Percentiles rank a stretch among this genome's conserved stretches.
Evolutionary conservation across 495 filamentous ascomycete species (phyloP).

Genomic region (Penicillium chermesinum): DNA sequence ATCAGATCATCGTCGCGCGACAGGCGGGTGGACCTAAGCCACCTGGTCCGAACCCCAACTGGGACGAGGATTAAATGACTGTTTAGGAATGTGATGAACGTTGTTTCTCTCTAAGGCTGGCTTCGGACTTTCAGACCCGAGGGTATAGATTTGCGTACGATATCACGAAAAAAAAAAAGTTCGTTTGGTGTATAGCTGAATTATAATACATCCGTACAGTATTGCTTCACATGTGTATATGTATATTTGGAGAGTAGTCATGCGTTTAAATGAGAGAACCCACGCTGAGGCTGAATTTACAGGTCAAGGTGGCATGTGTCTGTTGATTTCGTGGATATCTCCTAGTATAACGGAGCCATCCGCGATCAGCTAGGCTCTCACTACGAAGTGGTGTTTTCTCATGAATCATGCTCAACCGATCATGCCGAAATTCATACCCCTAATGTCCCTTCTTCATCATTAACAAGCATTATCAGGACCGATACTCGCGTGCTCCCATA

Average conservation of each 20-base stretch:
- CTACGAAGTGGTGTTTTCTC: too few relatives aligned
- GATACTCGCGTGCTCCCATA: background rate
- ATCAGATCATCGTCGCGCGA: slow-evolving; percentile 98
- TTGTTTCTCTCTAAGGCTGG: slow-evolving; percentile 9
- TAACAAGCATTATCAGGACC: too few relatives aligned
- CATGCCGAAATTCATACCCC: too few relatives aligned
- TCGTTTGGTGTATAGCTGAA: slow-evolving; percentile 21
- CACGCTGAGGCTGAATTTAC: too few relatives aligned
- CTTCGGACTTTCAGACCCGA: slow-evolving; percentile 18
- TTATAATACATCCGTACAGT: slow-evolving; percentile 20
- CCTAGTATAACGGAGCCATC: too few relatives aligned
- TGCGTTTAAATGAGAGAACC: too few relatives aligned
- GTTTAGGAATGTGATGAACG: slow-evolving; percentile 11
- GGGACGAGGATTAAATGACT: slow-evolving; percentile 83
- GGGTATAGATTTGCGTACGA: slow-evolving; percentile 28
- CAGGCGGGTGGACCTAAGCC: slow-evolving; percentile 97
- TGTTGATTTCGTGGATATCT: too few relatives aligned
- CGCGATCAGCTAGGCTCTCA: too few relatives aligned
- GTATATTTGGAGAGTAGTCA: too few relatives aligned
- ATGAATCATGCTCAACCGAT: too few relatives aligned
- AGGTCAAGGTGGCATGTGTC: too few relatives aligned
- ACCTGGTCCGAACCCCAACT: slow-evolving; percentile 90
- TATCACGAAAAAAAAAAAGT: slow-evolving; percentile 24
- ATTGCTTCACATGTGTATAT: slow-evolving; percentile 4
- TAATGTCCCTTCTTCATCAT: too few relatives aligned